Conservation (phyloP, 768 basidiomycete genomes). For the Boletus tomentosulus region DNA sequence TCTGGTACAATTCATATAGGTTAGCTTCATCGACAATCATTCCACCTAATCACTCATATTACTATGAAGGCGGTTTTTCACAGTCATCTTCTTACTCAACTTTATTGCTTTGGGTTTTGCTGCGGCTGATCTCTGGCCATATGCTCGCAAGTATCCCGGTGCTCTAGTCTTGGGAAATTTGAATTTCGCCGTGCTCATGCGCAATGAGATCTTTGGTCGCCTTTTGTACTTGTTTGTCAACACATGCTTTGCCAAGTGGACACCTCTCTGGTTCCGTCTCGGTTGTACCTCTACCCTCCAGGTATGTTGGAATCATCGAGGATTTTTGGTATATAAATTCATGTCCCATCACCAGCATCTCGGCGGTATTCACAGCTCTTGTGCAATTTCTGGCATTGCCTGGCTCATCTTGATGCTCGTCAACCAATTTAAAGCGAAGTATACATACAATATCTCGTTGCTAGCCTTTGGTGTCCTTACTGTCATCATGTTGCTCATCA, state of each 20-base stretch:
- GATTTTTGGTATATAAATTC: not conserved
- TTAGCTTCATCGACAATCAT: slow-evolving; percentile 22
- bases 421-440: slow-evolving; percentile 47
- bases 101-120: slow-evolving; percentile 57
- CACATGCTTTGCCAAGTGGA: slow-evolving; percentile 78
- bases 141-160: slow-evolving; percentile 61
- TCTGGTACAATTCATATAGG: slow-evolving; percentile 84
- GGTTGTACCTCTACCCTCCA: slow-evolving; percentile 71
- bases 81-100: slow-evolving; percentile 56
- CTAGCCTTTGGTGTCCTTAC: slow-evolving; percentile 61
- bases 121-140: slow-evolving; percentile 60
- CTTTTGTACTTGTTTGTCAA: slow-evolving; percentile 67
- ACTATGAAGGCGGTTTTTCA: slow-evolving; percentile 64
- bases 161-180: slow-evolving; percentile 75
- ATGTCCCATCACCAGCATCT: slow-evolving; percentile 49
- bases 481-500: slow-evolving; percentile 51
- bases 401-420: slow-evolving; percentile 68
- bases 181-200: slow-evolving; percentile 65
- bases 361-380: slow-evolving; percentile 77
- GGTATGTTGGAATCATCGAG: slow-evolving; percentile 29
- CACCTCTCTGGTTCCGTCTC: slow-evolving; percentile 67
- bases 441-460: slow-evolving; percentile 50
- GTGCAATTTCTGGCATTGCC: slow-evolving; percentile 62
- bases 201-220: slow-evolving; percentile 83
- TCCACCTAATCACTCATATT: slow-evolving; percentile 3